Evolutionary conservation across 352 stramenopile genomes (phyloP), one percentile per base, ranked within the genome.

Genomic region (Phytophthora europaea): DNA sequence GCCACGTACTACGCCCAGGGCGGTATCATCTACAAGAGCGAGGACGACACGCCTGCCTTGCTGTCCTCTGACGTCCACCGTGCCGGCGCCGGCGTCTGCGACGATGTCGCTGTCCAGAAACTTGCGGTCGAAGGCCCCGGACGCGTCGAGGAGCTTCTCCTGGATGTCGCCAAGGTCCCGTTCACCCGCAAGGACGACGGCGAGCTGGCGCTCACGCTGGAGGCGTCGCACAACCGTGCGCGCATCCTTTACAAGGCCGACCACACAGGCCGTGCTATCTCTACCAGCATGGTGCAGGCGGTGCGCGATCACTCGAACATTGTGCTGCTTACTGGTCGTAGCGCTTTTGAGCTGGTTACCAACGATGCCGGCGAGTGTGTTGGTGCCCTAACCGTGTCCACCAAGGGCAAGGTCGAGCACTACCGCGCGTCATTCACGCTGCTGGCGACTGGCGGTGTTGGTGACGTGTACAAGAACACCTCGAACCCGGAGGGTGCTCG

Each of bases 1-100:
- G 98, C 98, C 65, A 98, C 92, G 2, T 99, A 95, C 70, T 99
- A 95, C 83, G 97, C 97, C 4, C 97, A 99, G 72, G 97, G 97
- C 28, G 97, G 97, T 6, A 98, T 99, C 69, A 99, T 99, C 65
- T 99, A 99, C 84, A 94, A 95, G 70, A 84, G 87, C 34, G 65
- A 84, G 31, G 89, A 97, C 64, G 96, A 99, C 75, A 90, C 91
- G 22, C 90, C 94, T 0, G 78, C 87, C 8, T 77, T 94, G 57
- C 75, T 99, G 16, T 94, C 95, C 4, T 84, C 88, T 0, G 95
- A 99, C 71, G 95, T 99, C 13, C 88, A 98, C 66, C 80, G 87
- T 31, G 93, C 94, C 23, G 94, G 94, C 28, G 94, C 94, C 20
- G 93, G 95, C 7, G 80, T 98, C 3, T 98, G 95, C 67, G 87